Evolutionary conservation across 352 stramenopile genomes (phyloP).

Genomic region (Phytopythium boreale): DNA sequence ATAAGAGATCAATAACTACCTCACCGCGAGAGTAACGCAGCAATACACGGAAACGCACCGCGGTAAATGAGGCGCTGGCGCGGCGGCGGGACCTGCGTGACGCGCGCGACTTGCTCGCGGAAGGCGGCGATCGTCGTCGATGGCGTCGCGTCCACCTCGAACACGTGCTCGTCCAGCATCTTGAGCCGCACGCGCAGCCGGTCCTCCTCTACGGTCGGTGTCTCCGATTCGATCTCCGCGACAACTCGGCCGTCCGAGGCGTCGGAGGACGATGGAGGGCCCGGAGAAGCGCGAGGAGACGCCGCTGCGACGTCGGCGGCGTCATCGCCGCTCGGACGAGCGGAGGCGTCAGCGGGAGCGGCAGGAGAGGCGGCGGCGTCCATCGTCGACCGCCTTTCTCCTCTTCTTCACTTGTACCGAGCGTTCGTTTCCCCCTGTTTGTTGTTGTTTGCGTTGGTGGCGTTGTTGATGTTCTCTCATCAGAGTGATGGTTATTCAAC

Average conservation of each 20-base stretch:
- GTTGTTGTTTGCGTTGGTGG: background rate
- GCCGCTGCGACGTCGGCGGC: background rate
- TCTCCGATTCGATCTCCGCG: background rate
- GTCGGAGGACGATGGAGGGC: background rate
- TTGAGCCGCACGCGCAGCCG: conserved; percentile 61
- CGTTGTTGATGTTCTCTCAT: background rate
- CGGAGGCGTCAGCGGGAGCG: background rate
- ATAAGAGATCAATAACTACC: conserved; percentile 16
- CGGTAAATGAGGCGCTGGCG: conserved; percentile 92
- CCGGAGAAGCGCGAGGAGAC: background rate
- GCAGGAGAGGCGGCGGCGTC: background rate
- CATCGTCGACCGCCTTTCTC: background rate
- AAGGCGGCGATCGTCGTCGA: conserved; percentile 62
- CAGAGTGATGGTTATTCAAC: no score
- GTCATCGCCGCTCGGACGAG: background rate
- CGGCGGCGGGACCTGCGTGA: conserved; percentile 50
- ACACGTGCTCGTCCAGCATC: conserved; percentile 74
- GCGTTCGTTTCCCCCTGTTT: background rate
- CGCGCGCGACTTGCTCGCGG: conserved; percentile 46
- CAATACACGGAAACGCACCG: conserved; percentile 17
- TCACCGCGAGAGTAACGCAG: no score
- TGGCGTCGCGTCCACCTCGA: conserved; percentile 45
- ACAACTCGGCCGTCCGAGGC: background rate
- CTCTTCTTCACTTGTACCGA: background rate
- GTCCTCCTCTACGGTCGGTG: no score